Conservation (phyloP, 2,329 filamentous ascomycete species). For the Ceratocystis diversiconidia region DNA sequence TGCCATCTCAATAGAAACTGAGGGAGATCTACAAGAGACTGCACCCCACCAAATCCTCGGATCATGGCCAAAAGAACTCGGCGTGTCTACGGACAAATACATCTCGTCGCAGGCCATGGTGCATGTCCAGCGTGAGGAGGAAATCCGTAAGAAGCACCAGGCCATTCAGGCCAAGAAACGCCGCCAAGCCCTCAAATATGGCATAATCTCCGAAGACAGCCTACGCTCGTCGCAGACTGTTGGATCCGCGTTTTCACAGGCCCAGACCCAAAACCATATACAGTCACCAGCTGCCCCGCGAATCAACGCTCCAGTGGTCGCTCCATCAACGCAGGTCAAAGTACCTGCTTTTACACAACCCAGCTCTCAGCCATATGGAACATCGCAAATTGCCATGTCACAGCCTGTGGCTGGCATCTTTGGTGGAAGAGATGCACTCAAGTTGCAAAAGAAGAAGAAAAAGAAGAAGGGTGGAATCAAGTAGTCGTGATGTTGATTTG, state of each 20-base stretch:
- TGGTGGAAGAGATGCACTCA: slow-evolving; percentile 27
- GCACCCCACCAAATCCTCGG: slow-evolving; percentile 24
- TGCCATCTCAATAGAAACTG: slow-evolving; percentile 23
- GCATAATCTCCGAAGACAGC: slow-evolving; percentile 6
- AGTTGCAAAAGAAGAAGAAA: slow-evolving; percentile 29
- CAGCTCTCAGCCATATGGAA: slow-evolving; percentile 11
- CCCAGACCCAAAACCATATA: too few species aligned
- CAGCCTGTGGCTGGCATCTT: slow-evolving; percentile 34
- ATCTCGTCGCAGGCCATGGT: slow-evolving; percentile 22
- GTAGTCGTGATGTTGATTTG: slow-evolving; percentile 17
- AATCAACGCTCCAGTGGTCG: neutral
- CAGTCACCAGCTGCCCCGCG: slow-evolving; percentile 26
- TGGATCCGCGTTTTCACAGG: slow-evolving; percentile 21
- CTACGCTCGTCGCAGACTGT: slow-evolving; percentile 10
- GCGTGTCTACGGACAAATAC: slow-evolving; percentile 26
- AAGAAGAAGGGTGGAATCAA: slow-evolving; percentile 33
- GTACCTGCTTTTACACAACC: neutral
- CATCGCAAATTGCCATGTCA: slow-evolving; percentile 28
- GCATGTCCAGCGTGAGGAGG: slow-evolving; percentile 8
- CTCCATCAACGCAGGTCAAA: neutral
- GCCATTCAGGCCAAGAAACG: slow-evolving; percentile 15
- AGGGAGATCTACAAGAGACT: slow-evolving; percentile 21
- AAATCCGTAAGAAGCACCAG: slow-evolving; percentile 13
- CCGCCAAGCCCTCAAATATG: slow-evolving; percentile 14
- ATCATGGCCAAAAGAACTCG: slow-evolving; percentile 29